Evolutionary conservation across 1,284 basidiomycete genomes (phyloP).

Genomic region (Sanguinoderma infundibulare): DNA sequence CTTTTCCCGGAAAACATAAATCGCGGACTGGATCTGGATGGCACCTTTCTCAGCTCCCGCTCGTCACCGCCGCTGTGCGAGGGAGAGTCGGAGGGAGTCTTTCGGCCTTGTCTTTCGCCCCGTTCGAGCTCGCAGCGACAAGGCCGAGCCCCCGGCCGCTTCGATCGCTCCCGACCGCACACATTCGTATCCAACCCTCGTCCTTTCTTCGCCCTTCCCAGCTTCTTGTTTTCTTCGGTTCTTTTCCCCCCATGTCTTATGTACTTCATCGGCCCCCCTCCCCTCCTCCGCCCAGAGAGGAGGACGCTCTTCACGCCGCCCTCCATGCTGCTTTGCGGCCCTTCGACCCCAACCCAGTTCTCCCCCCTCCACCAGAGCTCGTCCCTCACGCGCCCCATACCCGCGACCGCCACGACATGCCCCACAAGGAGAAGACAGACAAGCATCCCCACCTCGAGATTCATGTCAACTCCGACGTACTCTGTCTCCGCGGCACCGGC

Average conservation of each 20-base stretch:
- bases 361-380: conserved; percentile 39
- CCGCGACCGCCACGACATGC: conserved; percentile 43
- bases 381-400: conserved; percentile 31
- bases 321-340: conserved; percentile 39
- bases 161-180: neutral
- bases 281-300: conserved; percentile 30
- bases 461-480: conserved; percentile 67
- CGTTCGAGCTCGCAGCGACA: neutral
- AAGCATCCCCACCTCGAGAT: conserved; percentile 70
- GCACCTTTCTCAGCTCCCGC: neutral
- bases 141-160: neutral
- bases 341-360: conserved; percentile 22
- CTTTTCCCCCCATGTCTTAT: conserved; percentile 33
- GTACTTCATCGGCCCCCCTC: conserved; percentile 29
- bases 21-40: conserved; percentile 8
- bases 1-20: conserved; percentile 21
- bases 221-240: conserved; percentile 13
- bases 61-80: too few relatives aligned
- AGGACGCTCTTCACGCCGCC: conserved; percentile 37
- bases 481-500: conserved; percentile 81
- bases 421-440: conserved; percentile 44
- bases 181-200: neutral
- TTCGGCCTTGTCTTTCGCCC: neutral
- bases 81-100: too few relatives aligned
- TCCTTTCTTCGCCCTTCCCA: conserved; percentile 13